phyloP scores from a whole-genome alignment of 2,329 filamentous ascomycete species.

The Penicillium digitatum region DNA sequence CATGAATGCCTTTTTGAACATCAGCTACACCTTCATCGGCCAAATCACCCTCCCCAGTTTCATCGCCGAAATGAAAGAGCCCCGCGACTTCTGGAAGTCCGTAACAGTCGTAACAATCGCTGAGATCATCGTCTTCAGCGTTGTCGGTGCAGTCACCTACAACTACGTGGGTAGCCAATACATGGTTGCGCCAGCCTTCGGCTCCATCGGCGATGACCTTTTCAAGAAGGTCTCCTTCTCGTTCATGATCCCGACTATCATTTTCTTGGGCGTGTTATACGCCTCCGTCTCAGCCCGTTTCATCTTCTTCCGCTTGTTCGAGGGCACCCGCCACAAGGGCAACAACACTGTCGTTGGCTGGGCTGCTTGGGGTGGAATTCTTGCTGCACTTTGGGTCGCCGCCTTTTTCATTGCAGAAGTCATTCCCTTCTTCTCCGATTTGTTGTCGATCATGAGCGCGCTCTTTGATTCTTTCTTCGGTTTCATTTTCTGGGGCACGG shows the following conservation, averaged over 20 bases:
- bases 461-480: slow-evolving; percentile 78
- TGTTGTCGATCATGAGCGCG: slow-evolving; percentile 56
- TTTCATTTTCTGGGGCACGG: slow-evolving; percentile 75
- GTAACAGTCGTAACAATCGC: slow-evolving; percentile 86
- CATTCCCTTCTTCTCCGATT: slow-evolving; percentile 86
- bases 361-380: slow-evolving; percentile 70
- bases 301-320: slow-evolving; percentile 85
- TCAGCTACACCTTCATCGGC: slow-evolving; percentile 92
- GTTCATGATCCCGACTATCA: slow-evolving; percentile 92
- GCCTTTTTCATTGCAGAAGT: slow-evolving; percentile 90
- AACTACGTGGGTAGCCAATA: slow-evolving; percentile 87
- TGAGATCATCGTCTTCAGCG: slow-evolving; percentile 78
- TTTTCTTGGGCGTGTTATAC: slow-evolving; percentile 87
- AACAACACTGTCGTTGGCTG: slow-evolving; percentile 79
- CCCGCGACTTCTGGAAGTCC: slow-evolving; percentile 84
- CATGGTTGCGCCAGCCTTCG: slow-evolving; percentile 82
- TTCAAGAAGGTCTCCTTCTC: slow-evolving; percentile 88
- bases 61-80: slow-evolving; percentile 86
- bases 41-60: slow-evolving; percentile 93
- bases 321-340: slow-evolving; percentile 71
- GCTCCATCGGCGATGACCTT: slow-evolving; percentile 66
- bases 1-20: slow-evolving; percentile 89
- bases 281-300: slow-evolving; percentile 87
- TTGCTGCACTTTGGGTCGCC: slow-evolving; percentile 65
- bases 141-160: slow-evolving; percentile 78